Evolutionary conservation across 2,329 filamentous ascomycete genomes (phyloP).

Genomic region (Beauveria brongniartii): DNA sequence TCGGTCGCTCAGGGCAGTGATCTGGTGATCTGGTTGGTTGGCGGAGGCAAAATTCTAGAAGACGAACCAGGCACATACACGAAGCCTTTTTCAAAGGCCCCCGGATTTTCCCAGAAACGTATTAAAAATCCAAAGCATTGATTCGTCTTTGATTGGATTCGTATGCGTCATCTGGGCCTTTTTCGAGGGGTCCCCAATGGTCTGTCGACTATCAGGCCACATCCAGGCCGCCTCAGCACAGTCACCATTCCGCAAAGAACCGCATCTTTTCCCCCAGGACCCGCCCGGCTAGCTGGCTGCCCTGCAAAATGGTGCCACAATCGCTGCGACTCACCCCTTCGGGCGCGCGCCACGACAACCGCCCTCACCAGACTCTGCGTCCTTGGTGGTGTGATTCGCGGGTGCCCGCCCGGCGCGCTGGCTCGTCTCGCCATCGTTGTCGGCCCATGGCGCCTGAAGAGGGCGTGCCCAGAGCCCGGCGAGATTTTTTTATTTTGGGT

Average conservation of each 20-base stretch:
- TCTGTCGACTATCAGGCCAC: not conserved
- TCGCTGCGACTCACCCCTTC: not conserved
- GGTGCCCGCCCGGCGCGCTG: not conserved
- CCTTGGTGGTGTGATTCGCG: slow-evolving; percentile 8
- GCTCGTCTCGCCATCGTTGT: not conserved
- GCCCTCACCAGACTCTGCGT: not conserved
- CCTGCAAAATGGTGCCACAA: slow-evolving; percentile 6
- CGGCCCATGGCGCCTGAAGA: not conserved
- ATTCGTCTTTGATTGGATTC: not conserved
- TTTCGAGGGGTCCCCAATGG: not conserved
- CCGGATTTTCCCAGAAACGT: not conserved
- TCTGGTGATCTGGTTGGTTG: no score
- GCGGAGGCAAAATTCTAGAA: not conserved
- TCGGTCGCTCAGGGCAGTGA: not conserved
- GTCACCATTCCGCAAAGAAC: not conserved
- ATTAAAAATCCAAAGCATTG: not conserved
- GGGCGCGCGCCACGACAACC: not conserved
- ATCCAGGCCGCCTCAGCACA: not conserved
- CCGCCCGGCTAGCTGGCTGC: not conserved
- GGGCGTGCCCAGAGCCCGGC: not conserved
- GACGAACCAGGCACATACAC: not conserved
- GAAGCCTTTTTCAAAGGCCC: not conserved
- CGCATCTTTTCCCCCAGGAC: not conserved
- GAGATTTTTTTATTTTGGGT: not conserved
- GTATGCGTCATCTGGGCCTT: not conserved